phyloP scores from a whole-genome alignment of 257 asterid genomes.

The Plectranthus barbatus region DNA sequence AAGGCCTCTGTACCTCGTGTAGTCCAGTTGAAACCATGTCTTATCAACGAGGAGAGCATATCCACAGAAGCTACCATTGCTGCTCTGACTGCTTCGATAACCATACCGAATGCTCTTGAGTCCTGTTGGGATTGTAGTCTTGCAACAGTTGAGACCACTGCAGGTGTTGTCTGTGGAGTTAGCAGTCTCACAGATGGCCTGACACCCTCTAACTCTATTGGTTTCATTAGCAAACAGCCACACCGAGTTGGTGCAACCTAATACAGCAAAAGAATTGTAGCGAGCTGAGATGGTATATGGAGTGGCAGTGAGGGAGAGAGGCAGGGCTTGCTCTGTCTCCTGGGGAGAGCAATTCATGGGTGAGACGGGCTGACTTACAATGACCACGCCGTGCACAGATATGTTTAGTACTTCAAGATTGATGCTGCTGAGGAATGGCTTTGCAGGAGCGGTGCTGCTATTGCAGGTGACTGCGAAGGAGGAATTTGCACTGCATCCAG shows the following conservation, averaged over 20 bases:
- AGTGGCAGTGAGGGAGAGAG: constrained; percentile 2
- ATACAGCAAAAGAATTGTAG: constrained; percentile 14
- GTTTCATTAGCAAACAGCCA: constrained; percentile 4
- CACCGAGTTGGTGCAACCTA: constrained; percentile 19
- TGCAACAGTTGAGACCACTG: constrained; percentile 28
- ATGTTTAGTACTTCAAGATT: constrained; percentile 12
- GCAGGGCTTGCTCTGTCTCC: not conserved
- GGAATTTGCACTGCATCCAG: constrained; percentile 24
- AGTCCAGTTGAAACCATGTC: constrained; percentile 16
- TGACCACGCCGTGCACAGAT: constrained; percentile 4
- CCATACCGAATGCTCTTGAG: not conserved
- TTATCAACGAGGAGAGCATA: constrained; percentile 18
- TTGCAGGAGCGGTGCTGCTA: not conserved
- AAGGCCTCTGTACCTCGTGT: constrained; percentile 9
- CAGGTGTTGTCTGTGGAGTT: not conserved
- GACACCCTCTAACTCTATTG: constrained; percentile 6
- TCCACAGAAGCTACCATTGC: constrained; percentile 14
- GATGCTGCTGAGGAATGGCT: constrained; percentile 22
- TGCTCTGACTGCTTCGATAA: constrained; percentile 1
- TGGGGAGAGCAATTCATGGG: constrained; percentile 9
- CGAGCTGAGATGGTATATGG: constrained; percentile 23
- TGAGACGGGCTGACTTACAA: not conserved
- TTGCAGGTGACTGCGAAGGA: constrained; percentile 8
- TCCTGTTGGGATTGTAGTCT: not conserved
- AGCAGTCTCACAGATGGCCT: constrained; percentile 12